These are phyloP conservation scores for Lanzia echinophila DNA, from an alignment of 2,329 filamentous ascomycete species.

Conservation along the genomic window DNA sequence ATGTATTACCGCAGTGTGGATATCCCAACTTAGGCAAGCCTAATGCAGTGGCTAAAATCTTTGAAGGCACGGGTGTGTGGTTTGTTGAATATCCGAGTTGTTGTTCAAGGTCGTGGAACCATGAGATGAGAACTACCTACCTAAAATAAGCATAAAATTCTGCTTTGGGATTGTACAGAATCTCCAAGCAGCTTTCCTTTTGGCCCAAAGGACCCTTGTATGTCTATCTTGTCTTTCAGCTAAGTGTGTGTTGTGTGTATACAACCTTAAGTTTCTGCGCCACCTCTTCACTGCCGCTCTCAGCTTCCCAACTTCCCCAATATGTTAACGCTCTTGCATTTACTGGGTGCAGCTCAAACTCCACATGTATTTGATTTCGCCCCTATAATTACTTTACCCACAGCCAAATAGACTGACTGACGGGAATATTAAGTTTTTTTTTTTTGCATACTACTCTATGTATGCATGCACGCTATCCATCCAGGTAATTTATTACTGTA, in stretches of 20 bases:
- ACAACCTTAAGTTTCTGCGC: constrained; percentile 1
- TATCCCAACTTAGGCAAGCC: not conserved
- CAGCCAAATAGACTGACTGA: not conserved
- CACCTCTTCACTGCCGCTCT: constrained; percentile 3
- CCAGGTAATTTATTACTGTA: not conserved
- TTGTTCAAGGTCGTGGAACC: not conserved
- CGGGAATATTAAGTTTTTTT: not conserved
- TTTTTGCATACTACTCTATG: not conserved
- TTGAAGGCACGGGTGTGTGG: too few relatives aligned
- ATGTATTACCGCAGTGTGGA: too few relatives aligned
- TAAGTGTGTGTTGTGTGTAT: too few relatives aligned
- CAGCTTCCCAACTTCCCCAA: constrained; percentile 1
- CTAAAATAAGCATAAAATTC: not conserved
- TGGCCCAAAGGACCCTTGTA: not conserved
- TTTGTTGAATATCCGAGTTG: not conserved
- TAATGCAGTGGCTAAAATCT: too few relatives aligned
- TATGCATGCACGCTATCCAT: not conserved
- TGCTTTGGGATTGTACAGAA: not conserved
- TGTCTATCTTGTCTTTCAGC: not conserved
- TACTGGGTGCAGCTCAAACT: not conserved
- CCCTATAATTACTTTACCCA: not conserved
- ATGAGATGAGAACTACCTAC: too few relatives aligned
- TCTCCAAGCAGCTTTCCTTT: not conserved
- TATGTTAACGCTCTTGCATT: constrained; percentile 6
- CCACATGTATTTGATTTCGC: not conserved